These are phyloP conservation scores for Didymella keratinophila DNA, from an alignment of 2,329 filamentous ascomycete species.

Conservation along the genomic window DNA sequence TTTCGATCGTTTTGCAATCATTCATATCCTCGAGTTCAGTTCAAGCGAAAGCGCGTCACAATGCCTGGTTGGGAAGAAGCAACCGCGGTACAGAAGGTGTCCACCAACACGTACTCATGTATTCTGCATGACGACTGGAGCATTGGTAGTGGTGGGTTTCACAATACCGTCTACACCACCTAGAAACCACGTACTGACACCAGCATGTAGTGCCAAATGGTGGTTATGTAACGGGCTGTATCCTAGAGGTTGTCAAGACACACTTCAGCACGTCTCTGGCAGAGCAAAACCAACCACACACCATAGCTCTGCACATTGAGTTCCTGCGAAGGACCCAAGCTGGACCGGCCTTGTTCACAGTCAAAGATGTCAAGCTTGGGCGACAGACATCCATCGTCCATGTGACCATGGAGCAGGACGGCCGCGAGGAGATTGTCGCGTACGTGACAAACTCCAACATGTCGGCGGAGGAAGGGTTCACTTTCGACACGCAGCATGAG, in stretches of 20 bases:
- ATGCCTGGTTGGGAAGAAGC: conserved; percentile 57
- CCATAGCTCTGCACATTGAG: conserved; percentile 69
- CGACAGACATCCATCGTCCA: conserved; percentile 70
- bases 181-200: not conserved
- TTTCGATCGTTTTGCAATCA: not conserved
- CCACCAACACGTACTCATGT: conserved; percentile 66
- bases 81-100: conserved; percentile 57
- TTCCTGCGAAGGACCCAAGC: conserved; percentile 70
- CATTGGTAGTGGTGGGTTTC: conserved; percentile 66
- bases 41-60: conserved; percentile 10
- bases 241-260: conserved; percentile 65
- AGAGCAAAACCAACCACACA: conserved; percentile 67
- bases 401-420: conserved; percentile 64
- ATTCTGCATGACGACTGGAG: conserved; percentile 67
- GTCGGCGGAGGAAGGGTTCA: conserved; percentile 64
- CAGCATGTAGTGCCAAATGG: conserved; percentile 69
- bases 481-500: conserved; percentile 63
- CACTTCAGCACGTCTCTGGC: conserved; percentile 68
- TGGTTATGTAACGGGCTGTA: conserved; percentile 70
- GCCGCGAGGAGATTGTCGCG: conserved; percentile 67
- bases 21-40: not conserved
- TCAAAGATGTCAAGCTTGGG: conserved; percentile 71
- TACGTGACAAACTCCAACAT: conserved; percentile 73
- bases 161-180: not conserved
- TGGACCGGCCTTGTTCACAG: conserved; percentile 64